phyloP scores from a whole-genome alignment of 495 filamentous ascomycete genomes.

The Hypoxylon perforatum region DNA sequence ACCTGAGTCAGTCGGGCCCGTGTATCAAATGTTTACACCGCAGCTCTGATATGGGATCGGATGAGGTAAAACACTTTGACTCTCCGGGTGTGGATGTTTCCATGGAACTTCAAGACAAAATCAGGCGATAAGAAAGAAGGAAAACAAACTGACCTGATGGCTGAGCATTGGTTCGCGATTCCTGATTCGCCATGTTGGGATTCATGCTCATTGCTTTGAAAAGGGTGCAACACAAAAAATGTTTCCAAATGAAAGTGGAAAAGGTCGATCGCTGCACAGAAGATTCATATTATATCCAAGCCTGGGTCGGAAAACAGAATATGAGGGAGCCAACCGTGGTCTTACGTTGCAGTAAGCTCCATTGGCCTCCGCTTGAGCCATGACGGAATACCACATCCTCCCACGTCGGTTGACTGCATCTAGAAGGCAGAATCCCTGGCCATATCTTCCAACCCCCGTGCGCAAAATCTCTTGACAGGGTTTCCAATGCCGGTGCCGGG shows the following conservation, averaged over 20 bases:
- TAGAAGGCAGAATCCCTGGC: background rate
- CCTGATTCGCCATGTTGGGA: slow-evolving; percentile 39
- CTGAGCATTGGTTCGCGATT: slow-evolving; percentile 32
- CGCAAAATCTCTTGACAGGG: slow-evolving; percentile 18
- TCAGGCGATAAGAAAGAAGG: slow-evolving; percentile 16
- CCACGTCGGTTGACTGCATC: slow-evolving; percentile 17
- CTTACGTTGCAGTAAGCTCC: slow-evolving; percentile 21
- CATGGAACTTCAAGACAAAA: slow-evolving; percentile 34
- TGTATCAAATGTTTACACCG: slow-evolving; percentile 16
- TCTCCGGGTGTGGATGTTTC: slow-evolving; percentile 30
- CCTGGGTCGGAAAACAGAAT: slow-evolving; percentile 26
- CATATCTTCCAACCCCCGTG: slow-evolving; percentile 7
- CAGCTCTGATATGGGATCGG: slow-evolving; percentile 10
- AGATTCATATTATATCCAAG: slow-evolving; percentile 40
- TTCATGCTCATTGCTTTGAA: slow-evolving; percentile 20
- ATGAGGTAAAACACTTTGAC: slow-evolving; percentile 33
- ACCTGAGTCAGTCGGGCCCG: slow-evolving; percentile 30
- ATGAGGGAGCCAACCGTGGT: slow-evolving; percentile 40
- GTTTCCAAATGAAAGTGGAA: slow-evolving; percentile 40
- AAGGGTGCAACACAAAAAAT: slow-evolving; percentile 38
- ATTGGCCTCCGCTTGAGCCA: slow-evolving; percentile 11
- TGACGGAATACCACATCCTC: slow-evolving; percentile 16
- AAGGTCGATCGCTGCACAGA: slow-evolving; percentile 37
- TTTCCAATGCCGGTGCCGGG: slow-evolving; percentile 26
- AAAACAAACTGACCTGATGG: slow-evolving; percentile 39